A percentile compares a stretch with the other conserved stretches of the same genome.
These are phyloP conservation scores for Lasiodiplodia sp. DNA, from an alignment of 2,329 filamentous ascomycete genomes.

Conservation along the genomic window DNA sequence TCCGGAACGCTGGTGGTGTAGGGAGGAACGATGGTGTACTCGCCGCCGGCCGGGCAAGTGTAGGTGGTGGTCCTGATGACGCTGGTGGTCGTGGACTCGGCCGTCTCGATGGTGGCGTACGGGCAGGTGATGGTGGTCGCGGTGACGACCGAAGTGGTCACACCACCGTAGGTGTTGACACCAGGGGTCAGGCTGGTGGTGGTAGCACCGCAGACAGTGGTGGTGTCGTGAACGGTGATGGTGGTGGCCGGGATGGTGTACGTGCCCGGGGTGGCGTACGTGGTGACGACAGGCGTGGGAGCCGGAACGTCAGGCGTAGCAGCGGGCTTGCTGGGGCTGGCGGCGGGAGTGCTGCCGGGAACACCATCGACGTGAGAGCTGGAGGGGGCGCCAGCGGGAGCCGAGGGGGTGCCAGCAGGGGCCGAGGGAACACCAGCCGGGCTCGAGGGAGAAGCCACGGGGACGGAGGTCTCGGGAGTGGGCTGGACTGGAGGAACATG, in stretches of 20 bases:
- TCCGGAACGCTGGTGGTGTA: constrained; percentile 66
- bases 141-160: constrained; percentile 72
- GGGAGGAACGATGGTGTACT: constrained; percentile 75
- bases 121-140: constrained; percentile 75
- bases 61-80: constrained; percentile 74
- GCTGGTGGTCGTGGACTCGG: constrained; percentile 66
- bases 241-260: constrained; percentile 81
- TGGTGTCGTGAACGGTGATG: constrained; percentile 69
- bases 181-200: constrained; percentile 69
- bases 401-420: background rate
- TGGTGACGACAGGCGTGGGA: constrained; percentile 55
- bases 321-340: constrained; percentile 34
- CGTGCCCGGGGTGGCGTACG: constrained; percentile 70
- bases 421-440: constrained; percentile 32
- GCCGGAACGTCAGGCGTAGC: constrained; percentile 38
- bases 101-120: constrained; percentile 69
- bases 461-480: constrained; percentile 11
- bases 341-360: background rate
- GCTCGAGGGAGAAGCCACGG: constrained; percentile 11
- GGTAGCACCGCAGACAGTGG: constrained; percentile 70
- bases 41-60: constrained; percentile 75
- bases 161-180: constrained; percentile 73
- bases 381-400: constrained; percentile 1
- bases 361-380: background rate
- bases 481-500: constrained; percentile 22